Evolutionary conservation across 1,139 yeast genomes (phyloP), one percentile per base, ranked within the genome.

Genomic region (Yamadazyma triangularis): DNA sequence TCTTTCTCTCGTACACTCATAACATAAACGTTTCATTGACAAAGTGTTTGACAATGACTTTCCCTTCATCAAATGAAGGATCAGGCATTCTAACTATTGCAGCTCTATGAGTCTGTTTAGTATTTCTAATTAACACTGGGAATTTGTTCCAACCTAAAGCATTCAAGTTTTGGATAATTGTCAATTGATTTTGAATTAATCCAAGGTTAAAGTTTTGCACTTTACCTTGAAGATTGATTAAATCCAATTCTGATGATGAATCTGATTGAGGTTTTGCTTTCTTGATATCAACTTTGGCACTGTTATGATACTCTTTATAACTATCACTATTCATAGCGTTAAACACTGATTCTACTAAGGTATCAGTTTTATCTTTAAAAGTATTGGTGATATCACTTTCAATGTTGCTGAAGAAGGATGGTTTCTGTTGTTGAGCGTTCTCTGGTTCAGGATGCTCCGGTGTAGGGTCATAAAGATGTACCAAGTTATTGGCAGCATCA

Each of bases 61-160:
- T 72, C 1, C 95, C 95, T 52, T 86, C 94, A 21, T 60, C 73
- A 38, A 71, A 77, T 14, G 63, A 54, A 14, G 70, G 68, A 23
- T 72, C 72, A 10, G 57, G 56, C 36, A 68, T 73, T 34, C 94
- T 68, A 24, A 79, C 84, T 36, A 86, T 82, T 2, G 86, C 80
- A 2, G 91, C 94, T 2, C 95, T 87, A 48, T 86, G 95, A 0
- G 93, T 71, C 29, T 78, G 73, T 31, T 68, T 68, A 4, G 91
- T 79, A 21, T 70, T 60, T 27, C 81, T 68, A 32, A 86, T 80
- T 37, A 82, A 68, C 18, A 85, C 69, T 0, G 93, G 93, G 48
- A 52, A 81, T 51, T 83, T 86, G 21, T 61, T 54, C 95, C 95
- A 86, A 3, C 57, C 47, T 9, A 85, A 53, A 2, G 54, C 42